Evolutionary conservation across 129 eudicot species (phyloP).

Genomic region (Kitagawia praeruptora): DNA sequence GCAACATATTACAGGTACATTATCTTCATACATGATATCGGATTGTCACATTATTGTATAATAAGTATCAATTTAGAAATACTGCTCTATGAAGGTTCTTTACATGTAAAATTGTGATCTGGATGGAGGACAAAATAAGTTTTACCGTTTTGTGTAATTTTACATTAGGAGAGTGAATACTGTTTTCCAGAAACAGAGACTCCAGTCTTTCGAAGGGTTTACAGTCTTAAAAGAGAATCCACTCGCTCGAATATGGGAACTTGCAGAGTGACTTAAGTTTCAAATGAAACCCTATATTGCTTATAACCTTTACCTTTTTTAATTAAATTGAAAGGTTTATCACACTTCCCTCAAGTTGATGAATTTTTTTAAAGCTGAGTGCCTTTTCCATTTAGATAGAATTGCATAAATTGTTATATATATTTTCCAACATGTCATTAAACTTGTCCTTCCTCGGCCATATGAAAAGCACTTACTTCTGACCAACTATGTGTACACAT

Average conservation of each 20-base stretch:
- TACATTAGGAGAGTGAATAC: neutral
- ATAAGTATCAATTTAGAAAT: neutral
- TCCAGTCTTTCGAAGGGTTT: neutral
- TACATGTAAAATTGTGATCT: neutral
- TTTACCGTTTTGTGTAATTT: neutral
- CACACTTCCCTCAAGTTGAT: neutral
- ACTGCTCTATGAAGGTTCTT: neutral
- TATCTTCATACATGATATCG: neutral
- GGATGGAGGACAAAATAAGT: neutral
- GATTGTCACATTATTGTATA: neutral
- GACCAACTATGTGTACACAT: too few relatives aligned
- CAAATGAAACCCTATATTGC: neutral
- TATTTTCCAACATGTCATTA: neutral
- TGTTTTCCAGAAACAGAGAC: neutral
- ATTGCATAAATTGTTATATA: neutral
- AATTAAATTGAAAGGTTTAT: neutral
- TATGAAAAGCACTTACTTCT: neutral
- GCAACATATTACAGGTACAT: constrained; percentile 82
- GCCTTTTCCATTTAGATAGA: neutral
- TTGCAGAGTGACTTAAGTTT: neutral
- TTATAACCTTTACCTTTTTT: neutral
- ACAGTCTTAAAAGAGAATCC: neutral
- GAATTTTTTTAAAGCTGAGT: neutral
- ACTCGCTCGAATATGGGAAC: neutral
- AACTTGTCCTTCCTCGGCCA: neutral